Evolutionary conservation across 495 filamentous ascomycete species (phyloP).

Genomic region (Aspergillus coremiiformis): DNA sequence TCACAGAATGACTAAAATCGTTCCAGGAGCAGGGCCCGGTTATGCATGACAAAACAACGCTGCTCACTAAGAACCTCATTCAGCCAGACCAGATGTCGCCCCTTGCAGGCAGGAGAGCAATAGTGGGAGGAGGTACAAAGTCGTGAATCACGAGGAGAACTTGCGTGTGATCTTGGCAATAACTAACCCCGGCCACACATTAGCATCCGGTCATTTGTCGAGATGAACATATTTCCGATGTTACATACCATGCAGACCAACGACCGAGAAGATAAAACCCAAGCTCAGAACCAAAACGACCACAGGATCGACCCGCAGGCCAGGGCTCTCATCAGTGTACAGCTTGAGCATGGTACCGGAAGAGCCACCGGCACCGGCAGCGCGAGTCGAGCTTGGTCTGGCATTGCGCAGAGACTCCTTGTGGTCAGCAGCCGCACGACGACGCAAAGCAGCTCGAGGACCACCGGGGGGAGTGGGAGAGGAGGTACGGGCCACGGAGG

Average conservation of each 20-base stretch:
- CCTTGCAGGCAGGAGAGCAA: slow-evolving; percentile 2
- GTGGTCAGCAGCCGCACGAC: slow-evolving; percentile 89
- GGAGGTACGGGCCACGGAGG: slow-evolving; percentile 64
- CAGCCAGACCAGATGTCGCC: slow-evolving; percentile 10
- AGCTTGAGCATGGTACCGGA: slow-evolving; percentile 98
- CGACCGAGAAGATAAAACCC: slow-evolving; percentile 97
- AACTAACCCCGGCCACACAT: slow-evolving; percentile 44
- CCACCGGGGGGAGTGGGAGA: slow-evolving; percentile 91
- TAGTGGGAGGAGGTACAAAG: slow-evolving; percentile 1
- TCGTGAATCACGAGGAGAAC: slow-evolving; percentile 55
- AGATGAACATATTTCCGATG: background rate
- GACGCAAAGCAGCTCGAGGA: slow-evolving; percentile 86
- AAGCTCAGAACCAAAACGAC: slow-evolving; percentile 90
- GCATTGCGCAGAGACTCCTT: slow-evolving; percentile 91
- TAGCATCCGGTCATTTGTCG: background rate
- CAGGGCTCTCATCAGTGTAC: slow-evolving; percentile 98
- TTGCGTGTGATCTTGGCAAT: slow-evolving; percentile 93
- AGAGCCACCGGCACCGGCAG: slow-evolving; percentile 90
- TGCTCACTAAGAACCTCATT: background rate
- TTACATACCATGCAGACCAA: slow-evolving; percentile 86
- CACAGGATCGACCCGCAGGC: slow-evolving; percentile 93
- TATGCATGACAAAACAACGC: background rate
- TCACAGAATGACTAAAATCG: background rate
- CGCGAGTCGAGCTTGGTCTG: slow-evolving; percentile 79
- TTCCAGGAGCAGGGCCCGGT: background rate